These are phyloP conservation scores for Arthroderma uncinatum DNA, from an alignment of 2,329 filamentous ascomycete species.

Conservation along the genomic window DNA sequence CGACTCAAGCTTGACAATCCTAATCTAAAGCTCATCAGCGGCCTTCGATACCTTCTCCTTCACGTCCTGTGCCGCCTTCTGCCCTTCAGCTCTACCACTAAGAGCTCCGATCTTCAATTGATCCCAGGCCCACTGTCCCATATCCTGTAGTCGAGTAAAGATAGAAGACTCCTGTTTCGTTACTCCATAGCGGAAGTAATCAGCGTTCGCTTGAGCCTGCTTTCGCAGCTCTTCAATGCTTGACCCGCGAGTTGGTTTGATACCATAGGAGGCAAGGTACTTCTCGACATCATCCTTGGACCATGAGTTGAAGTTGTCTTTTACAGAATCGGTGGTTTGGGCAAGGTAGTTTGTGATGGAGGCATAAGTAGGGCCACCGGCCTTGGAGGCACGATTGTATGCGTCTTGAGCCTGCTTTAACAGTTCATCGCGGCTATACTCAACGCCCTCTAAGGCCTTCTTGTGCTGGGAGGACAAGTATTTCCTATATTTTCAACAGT, in stretches of 20 bases:
- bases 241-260: constrained; percentile 56
- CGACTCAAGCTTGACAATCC: neutral
- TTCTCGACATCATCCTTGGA: constrained; percentile 59
- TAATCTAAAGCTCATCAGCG: constrained; percentile 7
- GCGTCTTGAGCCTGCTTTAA: constrained; percentile 44
- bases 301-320: constrained; percentile 64
- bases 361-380: constrained; percentile 40
- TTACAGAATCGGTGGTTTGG: constrained; percentile 53
- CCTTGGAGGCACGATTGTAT: constrained; percentile 38
- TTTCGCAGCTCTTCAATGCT: constrained; percentile 59
- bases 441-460: constrained; percentile 51
- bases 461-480: constrained; percentile 40
- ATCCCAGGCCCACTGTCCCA: constrained; percentile 38
- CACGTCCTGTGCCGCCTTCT: constrained; percentile 37
- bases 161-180: constrained; percentile 52
- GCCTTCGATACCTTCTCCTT: constrained; percentile 28
- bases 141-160: constrained; percentile 49
- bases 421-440: constrained; percentile 61
- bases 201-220: constrained; percentile 59
- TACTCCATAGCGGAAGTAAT: constrained; percentile 67
- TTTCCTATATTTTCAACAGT: constrained; percentile 27
- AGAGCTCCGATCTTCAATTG: constrained; percentile 40
- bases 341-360: constrained; percentile 61
- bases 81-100: constrained; percentile 38
- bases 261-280: constrained; percentile 68